Percentiles rank a stretch among this genome's conserved stretches.
phyloP scores from a whole-genome alignment of 139 green algal genomes.

The Prasinococcaceae sp. region DNA sequence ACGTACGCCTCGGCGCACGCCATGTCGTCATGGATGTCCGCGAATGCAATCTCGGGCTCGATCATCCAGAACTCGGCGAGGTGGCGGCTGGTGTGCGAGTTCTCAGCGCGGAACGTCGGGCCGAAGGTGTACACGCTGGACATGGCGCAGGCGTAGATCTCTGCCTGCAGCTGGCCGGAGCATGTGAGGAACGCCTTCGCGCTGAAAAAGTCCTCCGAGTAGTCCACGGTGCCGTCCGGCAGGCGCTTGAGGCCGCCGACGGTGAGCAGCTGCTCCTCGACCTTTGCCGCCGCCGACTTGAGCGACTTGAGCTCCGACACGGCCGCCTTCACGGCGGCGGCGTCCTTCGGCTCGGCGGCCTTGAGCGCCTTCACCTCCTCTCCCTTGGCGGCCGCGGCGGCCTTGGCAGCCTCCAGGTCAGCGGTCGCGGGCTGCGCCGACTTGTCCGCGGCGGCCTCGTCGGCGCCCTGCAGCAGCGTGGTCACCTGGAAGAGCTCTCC shows the following conservation, averaged over 20 bases:
- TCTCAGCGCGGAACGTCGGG: slow-evolving; percentile 35
- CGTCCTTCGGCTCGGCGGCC: slow-evolving; percentile 36
- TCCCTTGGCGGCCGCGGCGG: slow-evolving; percentile 20
- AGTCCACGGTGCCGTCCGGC: slow-evolving; percentile 54
- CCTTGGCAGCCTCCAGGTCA: slow-evolving; percentile 33
- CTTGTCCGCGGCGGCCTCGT: slow-evolving; percentile 15
- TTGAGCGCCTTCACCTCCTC: slow-evolving; percentile 45
- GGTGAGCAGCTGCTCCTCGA: slow-evolving; percentile 31
- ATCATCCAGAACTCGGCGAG: slow-evolving; percentile 83
- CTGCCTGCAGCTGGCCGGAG: slow-evolving; percentile 24
- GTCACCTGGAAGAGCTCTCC: slow-evolving; percentile 98
- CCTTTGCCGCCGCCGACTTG: slow-evolving; percentile 48
- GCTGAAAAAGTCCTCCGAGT: slow-evolving; percentile 89
- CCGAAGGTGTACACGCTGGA: slow-evolving; percentile 42
- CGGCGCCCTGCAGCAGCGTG: slow-evolving; percentile 39
- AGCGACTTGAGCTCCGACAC: slow-evolving; percentile 14
- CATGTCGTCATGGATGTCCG: slow-evolving; percentile 74
- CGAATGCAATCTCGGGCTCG: slow-evolving; percentile 68
- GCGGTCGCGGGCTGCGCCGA: slow-evolving; percentile 12
- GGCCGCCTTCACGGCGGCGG: slow-evolving; percentile 10
- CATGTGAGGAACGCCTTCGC: slow-evolving; percentile 71
- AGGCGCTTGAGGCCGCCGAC: slow-evolving; percentile 12
- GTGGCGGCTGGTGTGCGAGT: slow-evolving; percentile 46
- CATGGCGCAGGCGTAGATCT: slow-evolving; percentile 40
- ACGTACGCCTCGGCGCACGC: slow-evolving; percentile 74